These are phyloP conservation scores for Chloropicon primus DNA, from an alignment of 139 green algal genomes.

Conservation along the genomic window DNA sequence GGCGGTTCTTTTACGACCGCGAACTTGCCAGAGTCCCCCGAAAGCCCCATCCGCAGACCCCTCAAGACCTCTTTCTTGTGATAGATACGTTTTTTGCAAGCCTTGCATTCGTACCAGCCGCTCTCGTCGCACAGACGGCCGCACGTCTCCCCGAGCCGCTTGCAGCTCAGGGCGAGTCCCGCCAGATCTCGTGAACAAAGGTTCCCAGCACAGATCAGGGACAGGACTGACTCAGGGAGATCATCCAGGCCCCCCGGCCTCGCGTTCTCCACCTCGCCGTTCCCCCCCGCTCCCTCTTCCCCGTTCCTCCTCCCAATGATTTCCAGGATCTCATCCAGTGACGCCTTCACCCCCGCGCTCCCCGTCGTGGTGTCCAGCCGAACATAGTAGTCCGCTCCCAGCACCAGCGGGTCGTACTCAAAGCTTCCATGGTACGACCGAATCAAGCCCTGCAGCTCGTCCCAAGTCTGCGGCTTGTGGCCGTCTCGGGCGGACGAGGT, in stretches of 20 bases:
- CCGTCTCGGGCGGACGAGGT: neutral
- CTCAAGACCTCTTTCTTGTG: neutral
- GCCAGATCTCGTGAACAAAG: neutral
- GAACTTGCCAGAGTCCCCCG: neutral
- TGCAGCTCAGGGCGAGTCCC: neutral
- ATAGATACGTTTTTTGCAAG: neutral
- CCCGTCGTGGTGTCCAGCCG: neutral
- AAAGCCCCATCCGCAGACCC: neutral
- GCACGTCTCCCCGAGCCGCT: neutral
- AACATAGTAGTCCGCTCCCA: neutral
- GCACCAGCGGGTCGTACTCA: neutral
- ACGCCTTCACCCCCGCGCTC: neutral
- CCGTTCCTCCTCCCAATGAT: neutral
- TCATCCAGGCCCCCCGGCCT: neutral
- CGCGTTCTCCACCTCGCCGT: neutral
- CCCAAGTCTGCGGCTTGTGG: neutral
- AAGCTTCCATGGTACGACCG: neutral
- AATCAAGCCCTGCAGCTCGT: neutral
- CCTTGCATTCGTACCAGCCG: neutral
- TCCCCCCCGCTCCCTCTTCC: neutral
- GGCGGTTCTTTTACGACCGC: too few relatives aligned
- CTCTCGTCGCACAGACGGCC: neutral
- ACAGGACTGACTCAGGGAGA: neutral
- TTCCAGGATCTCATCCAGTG: neutral
- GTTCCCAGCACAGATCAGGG: neutral